Conservation (phyloP, 2,329 filamentous ascomycete species). For the Colletotrichum liaoningense region DNA sequence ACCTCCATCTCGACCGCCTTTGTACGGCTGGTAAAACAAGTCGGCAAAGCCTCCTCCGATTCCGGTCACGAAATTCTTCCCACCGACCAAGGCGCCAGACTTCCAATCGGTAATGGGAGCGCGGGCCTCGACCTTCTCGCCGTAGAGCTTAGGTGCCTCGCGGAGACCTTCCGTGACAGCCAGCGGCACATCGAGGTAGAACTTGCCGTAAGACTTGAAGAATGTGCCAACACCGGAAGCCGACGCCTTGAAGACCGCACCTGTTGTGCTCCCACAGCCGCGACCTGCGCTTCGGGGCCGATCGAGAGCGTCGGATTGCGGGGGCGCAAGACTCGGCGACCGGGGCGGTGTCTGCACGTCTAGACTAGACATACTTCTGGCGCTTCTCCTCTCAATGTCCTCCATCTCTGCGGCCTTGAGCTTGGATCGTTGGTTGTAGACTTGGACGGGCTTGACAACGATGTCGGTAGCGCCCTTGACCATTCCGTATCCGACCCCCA, state of each 20-base stretch:
- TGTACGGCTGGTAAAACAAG: slow-evolving; percentile 54
- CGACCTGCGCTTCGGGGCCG: slow-evolving; percentile 5
- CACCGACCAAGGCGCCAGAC: slow-evolving; percentile 54
- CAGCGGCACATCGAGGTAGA: slow-evolving; percentile 57
- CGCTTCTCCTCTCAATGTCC: slow-evolving; percentile 1
- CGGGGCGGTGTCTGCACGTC: neutral
- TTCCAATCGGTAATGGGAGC: slow-evolving; percentile 57
- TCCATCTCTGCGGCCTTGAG: neutral
- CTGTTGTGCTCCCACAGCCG: slow-evolving; percentile 9
- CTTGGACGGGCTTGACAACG: slow-evolving; percentile 36
- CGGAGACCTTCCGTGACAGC: slow-evolving; percentile 64
- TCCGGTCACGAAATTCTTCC: slow-evolving; percentile 56
- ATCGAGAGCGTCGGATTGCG: neutral
- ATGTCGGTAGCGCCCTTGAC: slow-evolving; percentile 34
- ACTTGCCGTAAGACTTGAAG: slow-evolving; percentile 50
- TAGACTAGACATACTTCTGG: neutral
- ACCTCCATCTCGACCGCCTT: slow-evolving; percentile 53
- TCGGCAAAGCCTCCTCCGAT: slow-evolving; percentile 57
- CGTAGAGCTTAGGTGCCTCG: slow-evolving; percentile 63
- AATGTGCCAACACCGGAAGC: slow-evolving; percentile 47
- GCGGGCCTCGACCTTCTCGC: slow-evolving; percentile 47
- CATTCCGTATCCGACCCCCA: slow-evolving; percentile 32
- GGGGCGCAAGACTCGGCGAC: neutral
- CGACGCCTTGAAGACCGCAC: slow-evolving; percentile 23
- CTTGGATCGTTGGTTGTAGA: slow-evolving; percentile 22